Evolutionary conservation across 2,329 filamentous ascomycete species (phyloP), one percentile per base, ranked within the genome.

Genomic region (Blastomyces percursus): DNA sequence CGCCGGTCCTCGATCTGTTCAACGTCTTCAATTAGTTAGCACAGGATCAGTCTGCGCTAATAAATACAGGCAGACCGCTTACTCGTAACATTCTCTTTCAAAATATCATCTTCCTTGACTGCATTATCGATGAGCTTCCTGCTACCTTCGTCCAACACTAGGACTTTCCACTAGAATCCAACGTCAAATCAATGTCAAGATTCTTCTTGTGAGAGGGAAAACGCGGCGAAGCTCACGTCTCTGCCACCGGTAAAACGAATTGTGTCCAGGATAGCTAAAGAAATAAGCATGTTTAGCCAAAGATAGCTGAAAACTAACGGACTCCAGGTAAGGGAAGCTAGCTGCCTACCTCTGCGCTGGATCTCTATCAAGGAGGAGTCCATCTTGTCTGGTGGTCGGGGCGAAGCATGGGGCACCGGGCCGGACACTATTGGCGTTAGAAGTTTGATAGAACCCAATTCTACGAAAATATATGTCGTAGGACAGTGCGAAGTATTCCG

Each of bases 71-170:
- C 52, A 16, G 51, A 59, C 24, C 24, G 70, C 87, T 73, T 82
- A 96, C 92, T 96, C 68, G 92, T 93, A 76, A 99, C 90, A 74
- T 96, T 96, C 77, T 91, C 86, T 74, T 96, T 95, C 77, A 99
- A 87, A 68, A 99, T 95, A 71, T 96, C 91, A 84, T 99, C 93
- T 80, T 96, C 89, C 71, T 91, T 93, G 73, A 93, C 85, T 56
- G 90, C 89, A 80, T 93, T 96, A 77, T 96, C 88, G 70, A 99
- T 83, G 69, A 99, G 84, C 75, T 88, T 92, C 74, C 87, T 87
- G 73, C 90, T 92, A 62, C 81, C 82, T 68, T 90, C 86, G 77
- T 99, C 94, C 70, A 96, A 81, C 61, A 99, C 87, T 69, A 99
- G 80, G 68, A 96, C 90, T 84, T 97, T 99, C 94, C 94, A 99